Conservation (phyloP, 2,329 filamentous ascomycete genomes). For the Ophiostoma australiae region DNA sequence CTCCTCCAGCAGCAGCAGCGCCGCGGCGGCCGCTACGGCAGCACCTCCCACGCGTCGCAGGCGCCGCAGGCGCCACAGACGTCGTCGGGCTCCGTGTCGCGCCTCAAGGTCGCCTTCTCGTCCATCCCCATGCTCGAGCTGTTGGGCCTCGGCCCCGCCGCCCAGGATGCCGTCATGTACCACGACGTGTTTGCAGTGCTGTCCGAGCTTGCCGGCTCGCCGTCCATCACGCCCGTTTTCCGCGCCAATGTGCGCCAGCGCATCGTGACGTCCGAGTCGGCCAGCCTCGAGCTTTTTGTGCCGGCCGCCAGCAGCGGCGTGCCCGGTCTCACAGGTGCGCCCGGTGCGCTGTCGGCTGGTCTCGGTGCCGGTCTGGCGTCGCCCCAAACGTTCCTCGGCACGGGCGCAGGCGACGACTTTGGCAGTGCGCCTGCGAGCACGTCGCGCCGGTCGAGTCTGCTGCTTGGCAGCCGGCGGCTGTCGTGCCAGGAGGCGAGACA, state of each 20-base stretch:
- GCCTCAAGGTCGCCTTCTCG: slow-evolving; percentile 43
- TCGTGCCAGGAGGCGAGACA: background rate
- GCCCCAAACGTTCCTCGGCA: background rate
- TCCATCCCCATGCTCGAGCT: slow-evolving; percentile 39
- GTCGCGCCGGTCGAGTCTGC: slow-evolving; percentile 22
- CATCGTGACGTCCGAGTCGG: slow-evolving; percentile 30
- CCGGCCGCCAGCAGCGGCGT: slow-evolving; percentile 20
- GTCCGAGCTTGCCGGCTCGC: slow-evolving; percentile 42
- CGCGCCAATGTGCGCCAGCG: slow-evolving; percentile 41
- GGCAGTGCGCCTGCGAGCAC: background rate
- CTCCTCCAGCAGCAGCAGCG: background rate
- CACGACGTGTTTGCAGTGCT: slow-evolving; percentile 54
- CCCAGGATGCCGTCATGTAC: slow-evolving; percentile 38
- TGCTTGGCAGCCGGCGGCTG: slow-evolving; percentile 15
- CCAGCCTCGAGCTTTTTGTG: slow-evolving; percentile 26
- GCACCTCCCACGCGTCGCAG: background rate
- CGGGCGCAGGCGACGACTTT: background rate
- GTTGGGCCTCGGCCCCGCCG: slow-evolving; percentile 40
- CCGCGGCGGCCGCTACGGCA: background rate
- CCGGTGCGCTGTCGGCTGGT: slow-evolving; percentile 19
- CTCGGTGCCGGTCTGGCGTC: slow-evolving; percentile 24
- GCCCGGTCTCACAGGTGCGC: background rate
- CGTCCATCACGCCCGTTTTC: slow-evolving; percentile 43
- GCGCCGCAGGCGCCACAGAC: slow-evolving; percentile 26
- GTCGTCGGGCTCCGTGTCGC: slow-evolving; percentile 20